Conservation (phyloP, 2,329 filamentous ascomycete genomes). For the Paramyrothecium sp. region DNA sequence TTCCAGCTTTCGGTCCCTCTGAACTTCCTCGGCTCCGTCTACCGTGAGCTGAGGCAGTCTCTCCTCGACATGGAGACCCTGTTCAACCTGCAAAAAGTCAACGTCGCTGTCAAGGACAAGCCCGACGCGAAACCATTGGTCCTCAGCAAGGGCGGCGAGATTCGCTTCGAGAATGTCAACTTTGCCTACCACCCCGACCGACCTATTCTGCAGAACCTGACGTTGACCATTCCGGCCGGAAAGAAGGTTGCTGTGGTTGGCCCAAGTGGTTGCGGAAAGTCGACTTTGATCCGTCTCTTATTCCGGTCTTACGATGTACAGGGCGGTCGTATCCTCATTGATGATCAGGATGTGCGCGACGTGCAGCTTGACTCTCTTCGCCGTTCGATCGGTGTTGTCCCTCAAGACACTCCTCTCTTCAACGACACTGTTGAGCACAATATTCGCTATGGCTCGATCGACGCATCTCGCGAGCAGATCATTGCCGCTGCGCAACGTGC, state of each 20-base stretch:
- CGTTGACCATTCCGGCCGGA: slow-evolving; percentile 86
- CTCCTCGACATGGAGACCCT: slow-evolving; percentile 98
- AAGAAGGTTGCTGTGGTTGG: slow-evolving; percentile 96
- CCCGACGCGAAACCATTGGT: slow-evolving; percentile 70
- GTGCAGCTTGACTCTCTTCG: slow-evolving; percentile 82
- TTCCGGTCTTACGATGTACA: slow-evolving; percentile 96
- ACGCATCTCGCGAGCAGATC: slow-evolving; percentile 71
- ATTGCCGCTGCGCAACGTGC: slow-evolving; percentile 77
- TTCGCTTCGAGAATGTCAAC: slow-evolving; percentile 89
- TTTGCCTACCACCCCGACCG: slow-evolving; percentile 90
- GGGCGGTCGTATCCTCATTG: slow-evolving; percentile 80
- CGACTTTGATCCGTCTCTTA: slow-evolving; percentile 83
- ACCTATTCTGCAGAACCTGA: slow-evolving; percentile 82
- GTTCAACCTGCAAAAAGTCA: slow-evolving; percentile 96
- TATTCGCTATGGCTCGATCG: slow-evolving; percentile 85
- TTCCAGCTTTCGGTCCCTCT: slow-evolving; percentile 96
- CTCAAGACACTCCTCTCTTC: slow-evolving; percentile 95
- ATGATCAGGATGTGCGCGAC: slow-evolving; percentile 86
- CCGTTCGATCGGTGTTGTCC: slow-evolving; percentile 87
- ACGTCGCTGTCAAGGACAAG: slow-evolving; percentile 79
- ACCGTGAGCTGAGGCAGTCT: slow-evolving; percentile 91
- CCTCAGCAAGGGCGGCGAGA: slow-evolving; percentile 78
- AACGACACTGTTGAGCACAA: slow-evolving; percentile 97
- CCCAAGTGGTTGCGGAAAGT: slow-evolving; percentile 94
- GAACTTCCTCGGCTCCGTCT: slow-evolving; percentile 97